phyloP scores from a whole-genome alignment of 352 stramenopile genomes.

The Blastocystis sp. region DNA sequence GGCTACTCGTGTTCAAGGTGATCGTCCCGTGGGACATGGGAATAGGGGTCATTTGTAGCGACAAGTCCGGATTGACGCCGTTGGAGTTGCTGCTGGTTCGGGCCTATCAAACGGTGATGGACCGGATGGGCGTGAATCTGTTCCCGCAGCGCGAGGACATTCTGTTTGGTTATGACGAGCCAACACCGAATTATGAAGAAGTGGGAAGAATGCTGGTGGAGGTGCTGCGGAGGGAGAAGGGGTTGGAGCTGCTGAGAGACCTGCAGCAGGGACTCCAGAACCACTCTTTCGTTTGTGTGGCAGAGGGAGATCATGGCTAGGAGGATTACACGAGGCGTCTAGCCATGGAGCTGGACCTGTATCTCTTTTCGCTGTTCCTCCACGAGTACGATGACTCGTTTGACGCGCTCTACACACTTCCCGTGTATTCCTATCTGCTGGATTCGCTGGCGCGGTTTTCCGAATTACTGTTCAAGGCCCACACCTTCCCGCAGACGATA shows the following conservation, averaged over 20 bases:
- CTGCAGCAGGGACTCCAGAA: neutral
- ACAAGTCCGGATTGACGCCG: neutral
- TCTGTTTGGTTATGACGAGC: neutral
- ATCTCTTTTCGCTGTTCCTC: slow-evolving; percentile 34
- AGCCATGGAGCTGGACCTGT: slow-evolving; percentile 15
- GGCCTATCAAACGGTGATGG: slow-evolving; percentile 1
- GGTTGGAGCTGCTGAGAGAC: neutral
- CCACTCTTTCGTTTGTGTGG: neutral
- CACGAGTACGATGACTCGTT: neutral
- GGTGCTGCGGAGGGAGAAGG: neutral
- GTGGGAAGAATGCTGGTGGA: slow-evolving; percentile 15
- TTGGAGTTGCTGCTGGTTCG: slow-evolving; percentile 14
- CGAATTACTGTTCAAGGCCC: slow-evolving; percentile 22
- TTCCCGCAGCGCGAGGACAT: neutral
- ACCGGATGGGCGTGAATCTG: neutral
- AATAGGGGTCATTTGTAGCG: neutral
- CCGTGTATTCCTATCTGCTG: slow-evolving; percentile 1
- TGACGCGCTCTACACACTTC: neutral
- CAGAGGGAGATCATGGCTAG: neutral
- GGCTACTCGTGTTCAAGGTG: slow-evolving; percentile 11
- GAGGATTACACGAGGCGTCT: slow-evolving; percentile 7
- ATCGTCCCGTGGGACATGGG: neutral
- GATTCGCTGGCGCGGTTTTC: slow-evolving; percentile 45
- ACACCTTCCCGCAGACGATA: neutral
- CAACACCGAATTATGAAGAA: slow-evolving; percentile 1